Percentiles rank a stretch among this genome's conserved stretches.
These are phyloP conservation scores for Truncatella angustata DNA, from an alignment of 2,329 filamentous ascomycete genomes.

Conservation along the genomic window DNA sequence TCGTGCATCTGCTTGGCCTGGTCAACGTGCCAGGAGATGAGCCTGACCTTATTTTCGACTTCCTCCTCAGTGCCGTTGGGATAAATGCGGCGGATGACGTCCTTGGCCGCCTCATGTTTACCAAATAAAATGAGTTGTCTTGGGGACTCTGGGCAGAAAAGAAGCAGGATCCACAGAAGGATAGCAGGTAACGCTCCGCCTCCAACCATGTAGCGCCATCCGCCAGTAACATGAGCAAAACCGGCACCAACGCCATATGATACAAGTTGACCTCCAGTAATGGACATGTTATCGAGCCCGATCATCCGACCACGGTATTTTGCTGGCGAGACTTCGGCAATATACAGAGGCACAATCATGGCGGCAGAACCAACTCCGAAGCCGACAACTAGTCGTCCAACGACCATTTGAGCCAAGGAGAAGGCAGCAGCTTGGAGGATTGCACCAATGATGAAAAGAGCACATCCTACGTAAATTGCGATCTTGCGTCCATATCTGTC, in stretches of 20 bases:
- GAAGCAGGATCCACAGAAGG: not conserved
- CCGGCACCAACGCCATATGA: slow-evolving; percentile 3
- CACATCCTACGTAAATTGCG: slow-evolving; percentile 38
- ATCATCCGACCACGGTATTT: slow-evolving; percentile 19
- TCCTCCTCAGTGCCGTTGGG: slow-evolving; percentile 4
- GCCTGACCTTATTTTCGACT: slow-evolving; percentile 3
- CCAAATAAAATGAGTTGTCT: slow-evolving; percentile 1
- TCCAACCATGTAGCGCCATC: slow-evolving; percentile 8
- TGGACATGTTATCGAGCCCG: slow-evolving; percentile 19
- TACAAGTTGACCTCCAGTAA: slow-evolving; percentile 6
- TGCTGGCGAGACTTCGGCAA: slow-evolving; percentile 19
- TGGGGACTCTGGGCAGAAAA: slow-evolving; percentile 8
- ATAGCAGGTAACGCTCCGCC: slow-evolving; percentile 6
- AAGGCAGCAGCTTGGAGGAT: slow-evolving; percentile 34
- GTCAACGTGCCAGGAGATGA: slow-evolving; percentile 2
- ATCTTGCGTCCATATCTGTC: slow-evolving; percentile 38
- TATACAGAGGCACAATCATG: slow-evolving; percentile 38
- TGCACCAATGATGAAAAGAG: slow-evolving; percentile 37
- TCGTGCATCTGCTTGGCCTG: slow-evolving; percentile 2
- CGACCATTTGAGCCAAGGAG: slow-evolving; percentile 39
- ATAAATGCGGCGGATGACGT: slow-evolving; percentile 1
- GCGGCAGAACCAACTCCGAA: slow-evolving; percentile 47
- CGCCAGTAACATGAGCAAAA: not conserved
- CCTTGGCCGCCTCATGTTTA: not conserved
- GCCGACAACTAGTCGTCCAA: slow-evolving; percentile 45